Percentiles rank a stretch among this genome's conserved stretches.
Conservation (phyloP, 805 yeast species). For the Tetrapisispora taiwanensis region DNA sequence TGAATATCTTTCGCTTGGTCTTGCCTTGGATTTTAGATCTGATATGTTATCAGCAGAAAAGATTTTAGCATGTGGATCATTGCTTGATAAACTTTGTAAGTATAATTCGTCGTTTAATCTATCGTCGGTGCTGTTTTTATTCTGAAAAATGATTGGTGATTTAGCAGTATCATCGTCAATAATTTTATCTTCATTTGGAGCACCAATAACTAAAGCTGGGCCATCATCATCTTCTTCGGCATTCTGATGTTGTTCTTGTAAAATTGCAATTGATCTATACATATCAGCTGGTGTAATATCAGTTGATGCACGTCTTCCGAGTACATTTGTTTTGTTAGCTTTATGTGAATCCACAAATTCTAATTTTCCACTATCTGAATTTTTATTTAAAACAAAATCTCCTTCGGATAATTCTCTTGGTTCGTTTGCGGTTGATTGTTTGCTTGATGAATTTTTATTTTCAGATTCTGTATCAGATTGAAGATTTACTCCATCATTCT, state of each 20-base stretch:
- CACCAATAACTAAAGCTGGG: conserved; percentile 64
- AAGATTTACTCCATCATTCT: conserved; percentile 19
- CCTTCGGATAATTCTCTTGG: neutral
- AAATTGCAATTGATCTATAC: conserved; percentile 72
- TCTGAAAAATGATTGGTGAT: neutral
- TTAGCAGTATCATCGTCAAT: neutral
- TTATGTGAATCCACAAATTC: conserved; percentile 4
- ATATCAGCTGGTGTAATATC: conserved; percentile 74
- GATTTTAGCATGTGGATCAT: neutral
- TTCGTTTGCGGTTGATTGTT: neutral
- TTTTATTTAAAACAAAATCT: neutral
- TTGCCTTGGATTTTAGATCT: neutral
- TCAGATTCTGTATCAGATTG: neutral
- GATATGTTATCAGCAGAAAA: neutral
- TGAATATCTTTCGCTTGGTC: neutral
- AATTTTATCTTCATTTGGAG: conserved; percentile 37
- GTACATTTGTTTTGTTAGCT: conserved; percentile 22
- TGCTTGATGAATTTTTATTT: neutral
- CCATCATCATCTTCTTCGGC: conserved; percentile 53
- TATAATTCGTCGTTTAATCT: neutral
- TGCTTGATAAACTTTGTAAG: neutral
- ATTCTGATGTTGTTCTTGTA: conserved; percentile 45
- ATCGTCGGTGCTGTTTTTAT: neutral
- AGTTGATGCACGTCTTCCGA: conserved; percentile 27
- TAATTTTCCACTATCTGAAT: neutral